A percentile compares a stretch with the other conserved stretches of the same genome.
Conservation (phyloP, 768 basidiomycete genomes). For the Mycena galopus region DNA sequence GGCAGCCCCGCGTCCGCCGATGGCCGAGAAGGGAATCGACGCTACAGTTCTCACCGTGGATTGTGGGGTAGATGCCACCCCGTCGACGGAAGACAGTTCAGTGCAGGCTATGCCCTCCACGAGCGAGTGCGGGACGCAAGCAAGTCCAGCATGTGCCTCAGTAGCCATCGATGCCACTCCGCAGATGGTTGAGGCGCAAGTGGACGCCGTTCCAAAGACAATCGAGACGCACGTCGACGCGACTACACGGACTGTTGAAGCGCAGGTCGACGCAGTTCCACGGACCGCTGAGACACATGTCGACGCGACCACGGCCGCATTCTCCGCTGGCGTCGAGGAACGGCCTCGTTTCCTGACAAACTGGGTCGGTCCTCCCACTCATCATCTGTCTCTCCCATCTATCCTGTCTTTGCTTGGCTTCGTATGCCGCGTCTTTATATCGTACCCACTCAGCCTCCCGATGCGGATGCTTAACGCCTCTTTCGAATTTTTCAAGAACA, state of each 20-base stretch:
- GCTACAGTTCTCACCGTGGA: conserved; percentile 61
- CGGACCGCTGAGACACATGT: neutral
- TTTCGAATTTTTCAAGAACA: conserved; percentile 30
- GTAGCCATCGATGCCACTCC: conserved; percentile 69
- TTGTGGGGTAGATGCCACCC: conserved; percentile 56
- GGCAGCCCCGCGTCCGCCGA: conserved; percentile 30
- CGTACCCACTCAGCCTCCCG: conserved; percentile 65
- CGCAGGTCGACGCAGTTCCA: conserved; percentile 16
- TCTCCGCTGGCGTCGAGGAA: conserved; percentile 7
- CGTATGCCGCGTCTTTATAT: conserved; percentile 61
- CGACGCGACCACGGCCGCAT: conserved; percentile 48
- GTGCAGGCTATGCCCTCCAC: conserved; percentile 55
- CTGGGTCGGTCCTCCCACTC: neutral
- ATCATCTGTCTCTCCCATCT: conserved; percentile 53
- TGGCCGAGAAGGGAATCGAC: conserved; percentile 62
- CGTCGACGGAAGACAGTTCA: conserved; percentile 48
- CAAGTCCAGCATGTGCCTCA: conserved; percentile 52
- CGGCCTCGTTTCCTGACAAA: neutral
- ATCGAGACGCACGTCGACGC: conserved; percentile 43
- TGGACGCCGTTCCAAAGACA: conserved; percentile 66
- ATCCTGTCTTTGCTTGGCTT: conserved; percentile 60
- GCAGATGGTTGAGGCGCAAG: conserved; percentile 53
- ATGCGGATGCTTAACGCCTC: conserved; percentile 50
- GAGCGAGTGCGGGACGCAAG: conserved; percentile 55
- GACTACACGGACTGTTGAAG: neutral